Evolutionary conservation across 495 filamentous ascomycete species (phyloP), one percentile per base, ranked within the genome.

Genomic region (Podospora anserina): DNA sequence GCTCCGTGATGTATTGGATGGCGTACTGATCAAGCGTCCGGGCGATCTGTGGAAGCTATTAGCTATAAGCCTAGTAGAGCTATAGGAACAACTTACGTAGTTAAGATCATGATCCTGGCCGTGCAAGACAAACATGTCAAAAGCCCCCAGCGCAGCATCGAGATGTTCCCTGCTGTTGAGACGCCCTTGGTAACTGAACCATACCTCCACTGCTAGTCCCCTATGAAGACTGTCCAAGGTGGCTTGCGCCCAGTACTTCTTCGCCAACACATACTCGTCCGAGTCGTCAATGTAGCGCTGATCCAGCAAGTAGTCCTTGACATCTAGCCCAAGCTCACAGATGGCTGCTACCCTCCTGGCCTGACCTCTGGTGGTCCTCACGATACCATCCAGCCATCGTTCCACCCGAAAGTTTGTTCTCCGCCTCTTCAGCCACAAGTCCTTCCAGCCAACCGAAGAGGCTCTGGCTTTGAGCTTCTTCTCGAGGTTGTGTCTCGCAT

Each of bases 81-180:
- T 16, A 16, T 16, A 6, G 39, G 39, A 49, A n/a, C 5, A 23
- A 76, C 83, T 64, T 78, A 92, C 90, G 77, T 94, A 89, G 61
- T 91, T 85, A 28, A 94, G 75, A 73, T 93, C 92, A 19, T 89
- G 88, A 56, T 87, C 83, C 16, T 85, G 83, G 59, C 88, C 89
- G 67, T 88, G 86, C 13, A 93, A 81, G 49, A 95, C 86, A 74
- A 97, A 97, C 75, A 97, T 85, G 72, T 98, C 95, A 72, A 94
- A 97, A 23, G 89, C 88, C 16, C 87, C 90, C 28, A 97, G 79
- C 5, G 90, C 92, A 59, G 85, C 83, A 75, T 96, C 94, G 54
- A 97, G 83, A 2, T 74, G 71, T 30, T 54, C 27, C 26, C 64
- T 60, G 65, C 72, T 72, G 56, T 73, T 54, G 18, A 74, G 72